These are phyloP conservation scores for Nectriaceae sp. DNA, from an alignment of 2,329 filamentous ascomycete species.

Conservation along the genomic window DNA sequence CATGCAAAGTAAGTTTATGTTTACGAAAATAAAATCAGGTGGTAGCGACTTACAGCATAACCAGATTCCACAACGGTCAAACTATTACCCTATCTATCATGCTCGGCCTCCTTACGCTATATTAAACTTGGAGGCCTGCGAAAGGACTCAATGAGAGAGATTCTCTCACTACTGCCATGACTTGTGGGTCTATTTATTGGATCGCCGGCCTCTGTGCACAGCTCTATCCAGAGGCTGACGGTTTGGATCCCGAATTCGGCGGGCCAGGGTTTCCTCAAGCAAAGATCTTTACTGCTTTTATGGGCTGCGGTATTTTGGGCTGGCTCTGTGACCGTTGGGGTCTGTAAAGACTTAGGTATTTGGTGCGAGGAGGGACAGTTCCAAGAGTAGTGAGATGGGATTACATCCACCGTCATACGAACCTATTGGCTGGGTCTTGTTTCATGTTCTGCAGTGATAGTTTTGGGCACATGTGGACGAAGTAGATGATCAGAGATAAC, in stretches of 20 bases:
- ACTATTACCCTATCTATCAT: conserved; percentile 42
- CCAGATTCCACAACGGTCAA: conserved; percentile 44
- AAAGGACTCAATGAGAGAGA: conserved; percentile 29
- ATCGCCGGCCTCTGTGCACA: conserved; percentile 38
- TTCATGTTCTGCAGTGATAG: too few relatives aligned
- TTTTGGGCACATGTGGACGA: too few relatives aligned
- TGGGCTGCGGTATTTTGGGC: conserved; percentile 17
- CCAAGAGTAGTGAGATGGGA: too few relatives aligned
- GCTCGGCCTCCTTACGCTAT: conserved; percentile 41
- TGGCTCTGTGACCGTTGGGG: not conserved
- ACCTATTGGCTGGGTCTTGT: too few relatives aligned
- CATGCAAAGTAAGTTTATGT: conserved; percentile 47
- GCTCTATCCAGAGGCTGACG: conserved; percentile 40
- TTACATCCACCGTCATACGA: too few relatives aligned
- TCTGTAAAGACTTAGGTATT: not conserved
- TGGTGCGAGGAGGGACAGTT: too few relatives aligned
- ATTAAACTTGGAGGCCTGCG: conserved; percentile 38
- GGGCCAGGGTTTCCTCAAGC: conserved; percentile 44
- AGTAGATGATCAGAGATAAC: too few relatives aligned
- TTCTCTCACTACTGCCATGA: conserved; percentile 34
- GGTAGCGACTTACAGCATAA: too few relatives aligned
- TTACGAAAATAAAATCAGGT: too few relatives aligned
- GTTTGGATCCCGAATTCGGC: conserved; percentile 46
- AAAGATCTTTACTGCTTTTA: conserved; percentile 31
- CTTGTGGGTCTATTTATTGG: conserved; percentile 45